Evolutionary conservation across 202 grass and related monocot species (phyloP).

Genomic region (Bolboschoenoplectus hybrid): DNA sequence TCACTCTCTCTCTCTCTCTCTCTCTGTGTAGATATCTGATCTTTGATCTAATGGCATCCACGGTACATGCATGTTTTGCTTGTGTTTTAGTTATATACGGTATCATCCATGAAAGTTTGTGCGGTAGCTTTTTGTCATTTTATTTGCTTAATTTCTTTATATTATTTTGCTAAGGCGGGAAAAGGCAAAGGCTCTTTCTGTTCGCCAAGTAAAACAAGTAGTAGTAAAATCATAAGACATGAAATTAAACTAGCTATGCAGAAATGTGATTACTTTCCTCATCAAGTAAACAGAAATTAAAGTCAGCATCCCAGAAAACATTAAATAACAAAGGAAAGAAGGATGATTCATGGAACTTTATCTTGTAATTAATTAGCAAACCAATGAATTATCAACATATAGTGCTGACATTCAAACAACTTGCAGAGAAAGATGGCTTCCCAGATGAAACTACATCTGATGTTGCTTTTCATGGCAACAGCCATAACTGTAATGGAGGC

Average conservation of each 20-base stretch:
- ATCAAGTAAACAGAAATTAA: too few species aligned
- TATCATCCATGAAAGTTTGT: not conserved
- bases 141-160: too few species aligned
- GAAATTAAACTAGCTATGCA: too few species aligned
- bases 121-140: too few species aligned
- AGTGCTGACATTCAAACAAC: not conserved
- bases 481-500: constrained; percentile 20
- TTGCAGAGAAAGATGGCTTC: constrained; percentile 20
- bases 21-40: too few species aligned
- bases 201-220: too few species aligned
- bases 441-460: not conserved
- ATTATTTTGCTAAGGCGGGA: too few species aligned
- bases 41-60: too few species aligned
- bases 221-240: too few species aligned
- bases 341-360: constrained; percentile 37
- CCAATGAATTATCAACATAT: not conserved
- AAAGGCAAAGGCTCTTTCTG: too few species aligned
- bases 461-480: not conserved
- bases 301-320: not conserved
- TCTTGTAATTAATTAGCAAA: constrained; percentile 38
- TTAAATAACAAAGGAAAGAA: not conserved
- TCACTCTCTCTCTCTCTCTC: too few species aligned
- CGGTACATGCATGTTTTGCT: not conserved
- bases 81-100: not conserved
- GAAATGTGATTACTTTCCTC: too few species aligned